phyloP scores from a whole-genome alignment of 2,329 filamentous ascomycete genomes.

The Aspergillus caelatus region DNA sequence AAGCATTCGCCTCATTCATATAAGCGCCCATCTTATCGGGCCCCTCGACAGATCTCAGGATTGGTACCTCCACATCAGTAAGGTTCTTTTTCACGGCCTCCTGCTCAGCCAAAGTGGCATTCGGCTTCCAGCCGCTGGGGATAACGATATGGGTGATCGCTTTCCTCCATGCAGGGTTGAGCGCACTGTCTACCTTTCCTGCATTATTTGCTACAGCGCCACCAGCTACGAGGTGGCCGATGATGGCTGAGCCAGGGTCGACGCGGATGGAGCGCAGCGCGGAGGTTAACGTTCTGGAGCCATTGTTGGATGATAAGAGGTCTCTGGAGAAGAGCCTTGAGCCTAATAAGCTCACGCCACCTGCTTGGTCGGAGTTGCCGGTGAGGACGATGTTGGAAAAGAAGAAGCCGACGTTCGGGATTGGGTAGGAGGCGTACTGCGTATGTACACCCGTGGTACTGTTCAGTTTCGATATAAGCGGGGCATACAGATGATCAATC shows the following conservation, averaged over 20 bases:
- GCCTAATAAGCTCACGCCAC: slow-evolving; percentile 26
- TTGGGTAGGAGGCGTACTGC: slow-evolving; percentile 18
- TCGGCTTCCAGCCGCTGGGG: slow-evolving; percentile 14
- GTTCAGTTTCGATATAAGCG: slow-evolving; percentile 21
- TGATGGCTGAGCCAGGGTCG: slow-evolving; percentile 24
- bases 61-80: slow-evolving; percentile 19
- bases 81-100: slow-evolving; percentile 16
- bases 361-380: slow-evolving; percentile 27
- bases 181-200: slow-evolving; percentile 15
- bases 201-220: slow-evolving; percentile 35
- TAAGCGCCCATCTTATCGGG: slow-evolving; percentile 32
- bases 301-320: slow-evolving; percentile 30
- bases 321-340: slow-evolving; percentile 38
- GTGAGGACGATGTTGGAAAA: slow-evolving; percentile 22
- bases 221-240: slow-evolving; percentile 37
- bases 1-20: slow-evolving; percentile 29
- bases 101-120: slow-evolving; percentile 9
- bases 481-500: slow-evolving; percentile 22
- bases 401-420: slow-evolving; percentile 25
- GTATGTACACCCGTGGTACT: slow-evolving; percentile 16
- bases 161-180: slow-evolving; percentile 24
- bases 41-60: slow-evolving; percentile 23
- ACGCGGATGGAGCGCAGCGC: slow-evolving; percentile 31
- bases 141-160: slow-evolving; percentile 17
- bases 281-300: slow-evolving; percentile 36